These are phyloP conservation scores for Trichoderma asperellum DNA, from an alignment of 2,329 filamentous ascomycete species.

Conservation along the genomic window DNA sequence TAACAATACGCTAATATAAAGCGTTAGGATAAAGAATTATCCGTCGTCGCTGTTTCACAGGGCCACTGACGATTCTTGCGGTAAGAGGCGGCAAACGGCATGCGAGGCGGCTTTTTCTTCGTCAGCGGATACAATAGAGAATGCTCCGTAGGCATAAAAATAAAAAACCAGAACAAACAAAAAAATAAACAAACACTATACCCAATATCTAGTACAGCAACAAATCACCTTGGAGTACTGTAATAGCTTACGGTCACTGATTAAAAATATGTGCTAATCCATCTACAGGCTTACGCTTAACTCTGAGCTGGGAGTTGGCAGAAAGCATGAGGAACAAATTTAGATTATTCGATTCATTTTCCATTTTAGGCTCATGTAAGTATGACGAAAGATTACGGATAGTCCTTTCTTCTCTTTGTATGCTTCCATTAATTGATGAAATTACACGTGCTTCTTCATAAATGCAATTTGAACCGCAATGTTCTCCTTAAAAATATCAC, in stretches of 20 bases:
- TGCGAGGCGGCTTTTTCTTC: not conserved
- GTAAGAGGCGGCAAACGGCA: not conserved
- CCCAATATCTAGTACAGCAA: not conserved
- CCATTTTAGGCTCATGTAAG: too few species aligned
- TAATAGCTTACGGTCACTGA: not conserved
- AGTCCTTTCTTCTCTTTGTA: not conserved
- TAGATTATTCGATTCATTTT: too few species aligned
- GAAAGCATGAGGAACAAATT: not conserved
- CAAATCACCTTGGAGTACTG: not conserved
- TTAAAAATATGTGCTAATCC: not conserved
- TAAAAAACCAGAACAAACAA: not conserved
- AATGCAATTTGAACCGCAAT: slow-evolving; percentile 9
- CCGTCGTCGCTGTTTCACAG: not conserved
- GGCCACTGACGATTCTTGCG: not conserved
- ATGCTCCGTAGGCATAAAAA: not conserved
- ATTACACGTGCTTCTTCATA: not conserved
- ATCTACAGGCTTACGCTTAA: not conserved
- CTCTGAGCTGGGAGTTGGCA: not conserved
- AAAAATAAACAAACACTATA: not conserved
- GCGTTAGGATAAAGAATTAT: not conserved
- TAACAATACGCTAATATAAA: not conserved
- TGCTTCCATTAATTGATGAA: not conserved
- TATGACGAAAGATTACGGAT: too few species aligned
- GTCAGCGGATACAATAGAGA: not conserved
- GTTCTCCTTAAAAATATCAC: slow-evolving; percentile 17